These are phyloP conservation scores for Acorus gramineus DNA, from an alignment of 106 monocot species.

Conservation along the genomic window DNA sequence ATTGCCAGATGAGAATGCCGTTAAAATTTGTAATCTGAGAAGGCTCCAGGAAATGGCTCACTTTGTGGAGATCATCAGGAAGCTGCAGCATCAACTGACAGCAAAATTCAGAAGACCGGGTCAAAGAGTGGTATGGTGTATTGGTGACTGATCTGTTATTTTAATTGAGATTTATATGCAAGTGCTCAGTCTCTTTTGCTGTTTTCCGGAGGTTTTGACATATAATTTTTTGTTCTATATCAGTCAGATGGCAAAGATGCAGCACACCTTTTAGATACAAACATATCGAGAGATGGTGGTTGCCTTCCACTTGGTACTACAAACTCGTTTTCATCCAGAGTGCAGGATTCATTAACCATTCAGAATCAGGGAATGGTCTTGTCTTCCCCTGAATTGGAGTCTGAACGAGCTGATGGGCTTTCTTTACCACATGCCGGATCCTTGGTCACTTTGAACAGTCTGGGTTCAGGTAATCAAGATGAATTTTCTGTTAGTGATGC, in stretches of 20 bases:
- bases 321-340: slow-evolving; percentile 10
- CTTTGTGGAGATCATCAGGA: slow-evolving; percentile 87
- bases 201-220: neutral
- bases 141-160: neutral
- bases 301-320: slow-evolving; percentile 18
- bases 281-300: slow-evolving; percentile 23
- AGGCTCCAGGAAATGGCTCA: slow-evolving; percentile 71
- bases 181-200: neutral
- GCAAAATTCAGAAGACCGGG: slow-evolving; percentile 33
- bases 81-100: slow-evolving; percentile 41
- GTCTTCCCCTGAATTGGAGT: slow-evolving; percentile 6
- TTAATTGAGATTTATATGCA: neutral
- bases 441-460: slow-evolving; percentile 7
- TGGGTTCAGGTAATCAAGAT: slow-evolving; percentile 3
- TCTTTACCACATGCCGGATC: slow-evolving; percentile 22
- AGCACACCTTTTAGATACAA: slow-evolving; percentile 22
- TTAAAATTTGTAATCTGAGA: slow-evolving; percentile 25
- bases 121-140: slow-evolving; percentile 34
- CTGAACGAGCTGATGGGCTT: slow-evolving; percentile 8
- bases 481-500: slow-evolving; percentile 12
- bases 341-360: slow-evolving; percentile 9
- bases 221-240: slow-evolving; percentile 14
- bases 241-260: slow-evolving; percentile 36
- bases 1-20: slow-evolving; percentile 3
- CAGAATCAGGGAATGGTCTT: slow-evolving; percentile 12